Base-by-base conservation (phyloP, 1,284 basidiomycete species). In the Apiotrichum brassicae region DNA sequence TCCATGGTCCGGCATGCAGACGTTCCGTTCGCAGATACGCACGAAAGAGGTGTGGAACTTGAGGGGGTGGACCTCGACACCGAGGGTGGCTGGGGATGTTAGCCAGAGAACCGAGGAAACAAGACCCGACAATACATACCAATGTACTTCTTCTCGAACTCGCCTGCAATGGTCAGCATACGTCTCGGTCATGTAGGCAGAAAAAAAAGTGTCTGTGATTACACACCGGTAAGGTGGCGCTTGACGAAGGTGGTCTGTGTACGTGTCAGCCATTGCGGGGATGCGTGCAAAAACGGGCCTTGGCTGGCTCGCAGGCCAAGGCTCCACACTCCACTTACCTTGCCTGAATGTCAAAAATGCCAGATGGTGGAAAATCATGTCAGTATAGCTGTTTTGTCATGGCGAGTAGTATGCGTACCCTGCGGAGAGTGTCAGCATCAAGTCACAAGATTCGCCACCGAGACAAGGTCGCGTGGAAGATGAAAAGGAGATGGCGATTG, bases 131-230 rank as follows among this genome's bases (percentile, higher is more conserved):
- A 9, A 9, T 14, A 61, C 78, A 58, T 74, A 94, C 91, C 93
- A 61, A 98, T 97, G 80, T 97, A 99, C 78, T 98, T 98, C 83
- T 99, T 98, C 79, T 99, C 95, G 76, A 99, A 98, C 82, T 98
- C 95, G 73, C 77, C 76, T 71, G 54, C 2, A 16, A 14, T 9
- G 19, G 51, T 56, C 46, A 56, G 54, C 43, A 28, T 14, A 18
- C 4, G 9, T 20, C 12, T 22, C 22, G 8, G 9, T 30, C 9
- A 30, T 30, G 28, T 34, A 19, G 16, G 11, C n/a, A 12, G 33
- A 16, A n/a, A 16, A 14, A 16, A 7, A 18, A 18, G 33, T 9
- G 33, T 34, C 33, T 16, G 16, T 16, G 11, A 30, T 18, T 24
- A 37, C 22, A 56, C 62, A 72, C 89, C 92, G 61, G 94, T 97